phyloP scores from a whole-genome alignment of 305 asterid species.

The Fraxinus baroniana region DNA sequence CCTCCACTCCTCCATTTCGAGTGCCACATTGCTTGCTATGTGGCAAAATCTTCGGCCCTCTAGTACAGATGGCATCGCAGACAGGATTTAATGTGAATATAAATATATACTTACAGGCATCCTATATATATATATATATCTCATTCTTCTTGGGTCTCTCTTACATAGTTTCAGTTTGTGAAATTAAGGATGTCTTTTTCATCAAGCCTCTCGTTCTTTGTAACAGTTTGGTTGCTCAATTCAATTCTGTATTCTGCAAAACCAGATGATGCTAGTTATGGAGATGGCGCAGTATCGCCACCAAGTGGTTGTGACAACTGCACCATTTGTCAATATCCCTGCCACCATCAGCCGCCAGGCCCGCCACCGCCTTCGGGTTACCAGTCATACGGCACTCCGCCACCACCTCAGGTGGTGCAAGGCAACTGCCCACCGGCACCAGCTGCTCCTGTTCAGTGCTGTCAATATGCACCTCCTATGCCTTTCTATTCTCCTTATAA shows the following conservation, averaged over 20 bases:
- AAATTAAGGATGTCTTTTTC: conserved; percentile 19
- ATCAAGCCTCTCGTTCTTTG: conserved; percentile 10
- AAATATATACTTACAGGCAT: neutral
- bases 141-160: neutral
- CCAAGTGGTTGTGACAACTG: conserved; percentile 32
- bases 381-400: conserved; percentile 16
- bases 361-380: conserved; percentile 22
- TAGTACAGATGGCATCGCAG: conserved; percentile 27
- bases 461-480: conserved; percentile 35
- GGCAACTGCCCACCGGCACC: conserved; percentile 42
- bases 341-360: conserved; percentile 30
- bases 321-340: conserved; percentile 39
- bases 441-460: conserved; percentile 36
- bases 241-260: conserved; percentile 10
- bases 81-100: conserved; percentile 8
- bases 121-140: neutral
- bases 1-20: neutral
- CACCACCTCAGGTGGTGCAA: conserved; percentile 27
- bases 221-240: conserved; percentile 14
- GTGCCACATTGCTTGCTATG: conserved; percentile 33
- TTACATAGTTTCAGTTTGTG: neutral
- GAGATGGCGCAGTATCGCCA: conserved; percentile 24
- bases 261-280: conserved; percentile 26
- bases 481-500: conserved; percentile 42
- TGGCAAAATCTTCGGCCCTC: neutral